phyloP scores from a whole-genome alignment of 2,329 filamentous ascomycete species.

The Aspergillus sp. region DNA sequence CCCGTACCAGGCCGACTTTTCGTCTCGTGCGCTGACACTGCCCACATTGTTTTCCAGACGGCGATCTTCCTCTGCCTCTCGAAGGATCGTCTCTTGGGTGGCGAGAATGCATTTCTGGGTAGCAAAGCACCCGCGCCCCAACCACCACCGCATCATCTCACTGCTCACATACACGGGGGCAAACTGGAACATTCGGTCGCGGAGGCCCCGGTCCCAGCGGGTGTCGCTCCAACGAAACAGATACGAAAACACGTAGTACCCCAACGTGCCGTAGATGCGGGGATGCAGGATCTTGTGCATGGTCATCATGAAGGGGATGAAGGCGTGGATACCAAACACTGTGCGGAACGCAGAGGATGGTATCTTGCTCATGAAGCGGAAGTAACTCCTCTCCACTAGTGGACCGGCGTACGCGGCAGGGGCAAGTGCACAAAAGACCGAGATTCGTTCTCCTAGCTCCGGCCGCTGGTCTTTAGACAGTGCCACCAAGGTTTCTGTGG shows the following conservation, averaged over 20 bases:
- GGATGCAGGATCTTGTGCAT: conserved; percentile 67
- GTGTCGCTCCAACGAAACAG: conserved; percentile 83
- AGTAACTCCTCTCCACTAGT: conserved; percentile 79
- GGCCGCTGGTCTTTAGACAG: conserved; percentile 86
- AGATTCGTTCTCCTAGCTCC: conserved; percentile 74
- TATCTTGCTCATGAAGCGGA: conserved; percentile 84
- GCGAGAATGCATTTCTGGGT: conserved; percentile 82
- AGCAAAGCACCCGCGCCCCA: conserved; percentile 79
- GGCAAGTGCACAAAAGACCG: conserved; percentile 84
- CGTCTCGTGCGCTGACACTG: conserved; percentile 13
- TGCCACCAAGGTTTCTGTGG: conserved; percentile 80
- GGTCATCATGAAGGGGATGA: conserved; percentile 89
- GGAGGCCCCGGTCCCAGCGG: conserved; percentile 76
- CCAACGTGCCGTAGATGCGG: conserved; percentile 70
- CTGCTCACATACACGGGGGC: conserved; percentile 84
- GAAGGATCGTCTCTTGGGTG: conserved; percentile 67
- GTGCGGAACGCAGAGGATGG: conserved; percentile 70
- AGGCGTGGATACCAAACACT: conserved; percentile 86
- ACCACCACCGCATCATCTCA: conserved; percentile 94
- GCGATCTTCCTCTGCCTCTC: conserved; percentile 45
- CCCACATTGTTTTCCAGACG: conserved; percentile 14
- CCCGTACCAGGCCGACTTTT: conserved; percentile 72
- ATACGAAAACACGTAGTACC: conserved; percentile 85
- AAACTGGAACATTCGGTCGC: conserved; percentile 85
- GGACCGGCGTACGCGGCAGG: conserved; percentile 88